These are phyloP conservation scores for Yarrowia alimentaria DNA, from an alignment of 805 yeast species.

Conservation along the genomic window DNA sequence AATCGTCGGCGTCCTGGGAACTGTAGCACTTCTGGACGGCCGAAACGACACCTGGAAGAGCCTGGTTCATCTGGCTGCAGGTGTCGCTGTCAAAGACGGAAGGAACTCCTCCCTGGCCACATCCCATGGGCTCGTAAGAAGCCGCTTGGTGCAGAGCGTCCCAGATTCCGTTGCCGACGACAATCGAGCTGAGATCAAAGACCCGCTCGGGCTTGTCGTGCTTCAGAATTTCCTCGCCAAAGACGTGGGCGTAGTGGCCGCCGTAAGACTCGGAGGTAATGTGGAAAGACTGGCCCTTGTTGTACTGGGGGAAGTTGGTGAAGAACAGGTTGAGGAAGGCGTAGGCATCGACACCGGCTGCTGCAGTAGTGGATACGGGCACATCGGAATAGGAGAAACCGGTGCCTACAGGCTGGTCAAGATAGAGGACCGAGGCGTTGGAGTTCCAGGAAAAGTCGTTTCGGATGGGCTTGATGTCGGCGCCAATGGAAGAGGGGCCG, in stretches of 20 bases:
- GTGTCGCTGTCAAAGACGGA: slow-evolving; percentile 56
- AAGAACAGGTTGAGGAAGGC: slow-evolving; percentile 73
- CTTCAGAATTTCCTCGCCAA: slow-evolving; percentile 68
- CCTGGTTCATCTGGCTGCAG: background rate
- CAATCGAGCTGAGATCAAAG: slow-evolving; percentile 71
- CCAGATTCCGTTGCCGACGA: slow-evolving; percentile 85
- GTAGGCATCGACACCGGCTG: slow-evolving; percentile 75
- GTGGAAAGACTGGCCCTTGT: slow-evolving; percentile 51
- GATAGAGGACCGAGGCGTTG: slow-evolving; percentile 74
- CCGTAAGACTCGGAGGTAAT: slow-evolving; percentile 84
- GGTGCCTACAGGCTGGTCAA: slow-evolving; percentile 80
- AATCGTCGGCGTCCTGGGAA: slow-evolving; percentile 66
- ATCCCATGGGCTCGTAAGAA: slow-evolving; percentile 86
- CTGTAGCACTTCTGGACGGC: slow-evolving; percentile 74
- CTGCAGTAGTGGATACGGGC: slow-evolving; percentile 50
- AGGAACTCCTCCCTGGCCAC: slow-evolving; percentile 76
- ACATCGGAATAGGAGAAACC: slow-evolving; percentile 64
- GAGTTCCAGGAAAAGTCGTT: slow-evolving; percentile 77
- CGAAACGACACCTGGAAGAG: slow-evolving; percentile 34
- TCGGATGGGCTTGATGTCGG: slow-evolving; percentile 52
- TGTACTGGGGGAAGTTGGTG: slow-evolving; percentile 50
- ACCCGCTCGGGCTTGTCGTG: slow-evolving; percentile 47
- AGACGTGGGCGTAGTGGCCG: slow-evolving; percentile 79
- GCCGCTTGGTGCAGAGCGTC: slow-evolving; percentile 74
- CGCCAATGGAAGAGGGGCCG: slow-evolving; percentile 69